These are phyloP conservation scores for Paraconiothyrium brasiliense DNA, from an alignment of 2,329 filamentous ascomycete species.

Conservation along the genomic window DNA sequence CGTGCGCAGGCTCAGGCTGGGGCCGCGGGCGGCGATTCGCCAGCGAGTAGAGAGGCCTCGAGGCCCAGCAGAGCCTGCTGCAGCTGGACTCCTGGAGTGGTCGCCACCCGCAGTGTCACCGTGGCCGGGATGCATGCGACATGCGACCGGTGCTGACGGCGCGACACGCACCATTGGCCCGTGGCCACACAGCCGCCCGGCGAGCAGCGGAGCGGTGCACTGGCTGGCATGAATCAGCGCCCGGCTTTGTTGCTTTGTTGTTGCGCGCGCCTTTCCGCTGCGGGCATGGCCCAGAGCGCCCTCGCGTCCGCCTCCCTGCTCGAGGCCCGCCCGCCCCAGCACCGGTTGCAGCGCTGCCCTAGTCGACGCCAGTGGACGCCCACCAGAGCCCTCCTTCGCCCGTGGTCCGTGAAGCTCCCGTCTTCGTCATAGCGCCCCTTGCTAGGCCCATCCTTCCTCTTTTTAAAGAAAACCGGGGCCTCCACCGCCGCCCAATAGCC, in stretches of 20 bases:
- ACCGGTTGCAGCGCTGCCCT: conserved; percentile 29
- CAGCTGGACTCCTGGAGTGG: not conserved
- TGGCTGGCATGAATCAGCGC: conserved; percentile 38
- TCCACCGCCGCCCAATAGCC: conserved; percentile 41
- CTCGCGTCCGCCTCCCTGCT: conserved; percentile 36
- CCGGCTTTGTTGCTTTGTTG: conserved; percentile 28
- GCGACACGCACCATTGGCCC: conserved; percentile 27
- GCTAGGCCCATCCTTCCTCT: conserved; percentile 48
- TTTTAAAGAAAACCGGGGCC: conserved; percentile 48
- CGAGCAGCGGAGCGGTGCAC: conserved; percentile 3
- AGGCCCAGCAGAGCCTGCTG: not conserved
- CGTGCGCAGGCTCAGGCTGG: not conserved
- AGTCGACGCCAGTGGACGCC: no score
- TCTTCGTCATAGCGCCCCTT: conserved; percentile 49
- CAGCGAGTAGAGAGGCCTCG: not conserved
- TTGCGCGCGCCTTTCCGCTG: conserved; percentile 20
- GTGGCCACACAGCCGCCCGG: conserved; percentile 9
- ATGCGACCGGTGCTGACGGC: conserved; percentile 28
- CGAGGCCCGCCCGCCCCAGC: conserved; percentile 25
- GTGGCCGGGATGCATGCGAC: conserved; percentile 28
- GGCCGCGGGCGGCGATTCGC: not conserved
- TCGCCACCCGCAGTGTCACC: conserved; percentile 28
- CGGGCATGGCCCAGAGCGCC: conserved; percentile 25
- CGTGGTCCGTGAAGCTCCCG: conserved; percentile 42
- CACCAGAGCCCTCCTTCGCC: conserved; percentile 6